Percentiles rank a stretch among this genome's conserved stretches.
phyloP scores from a whole-genome alignment of 23 red algal genomes.

The Gracilaria gracilis region DNA sequence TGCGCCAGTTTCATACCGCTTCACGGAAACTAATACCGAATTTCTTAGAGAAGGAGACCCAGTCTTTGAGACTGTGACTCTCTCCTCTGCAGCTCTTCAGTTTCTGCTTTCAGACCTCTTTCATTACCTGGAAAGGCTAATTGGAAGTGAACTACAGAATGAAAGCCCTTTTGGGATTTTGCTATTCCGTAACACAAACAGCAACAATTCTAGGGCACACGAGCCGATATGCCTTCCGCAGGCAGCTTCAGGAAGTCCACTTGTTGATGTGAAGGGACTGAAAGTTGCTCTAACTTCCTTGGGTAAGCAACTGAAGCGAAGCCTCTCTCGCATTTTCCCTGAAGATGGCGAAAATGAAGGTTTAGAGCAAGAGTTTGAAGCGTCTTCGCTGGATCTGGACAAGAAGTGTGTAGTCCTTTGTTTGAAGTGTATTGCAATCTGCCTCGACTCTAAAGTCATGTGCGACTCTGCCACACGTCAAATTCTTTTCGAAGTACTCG shows the following conservation, averaged over 20 bases:
- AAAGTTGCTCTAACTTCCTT: conserved; percentile 47
- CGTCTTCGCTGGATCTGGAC: conserved; percentile 13
- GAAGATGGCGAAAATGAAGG: background rate
- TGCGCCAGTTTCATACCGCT: conserved; percentile 43
- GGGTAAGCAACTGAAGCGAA: conserved; percentile 42
- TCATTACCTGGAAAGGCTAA: conserved; percentile 41
- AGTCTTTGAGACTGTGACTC: conserved; percentile 40
- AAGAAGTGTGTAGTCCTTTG: conserved; percentile 44
- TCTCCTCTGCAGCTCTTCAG: conserved; percentile 26
- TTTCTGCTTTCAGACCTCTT: conserved; percentile 56
- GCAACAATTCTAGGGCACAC: background rate
- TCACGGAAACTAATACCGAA: conserved; percentile 59
- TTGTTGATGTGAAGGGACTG: conserved; percentile 21
- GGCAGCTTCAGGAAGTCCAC: background rate
- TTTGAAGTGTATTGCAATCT: conserved; percentile 43
- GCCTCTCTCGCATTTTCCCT: conserved; percentile 35
- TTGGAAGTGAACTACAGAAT: conserved; percentile 18
- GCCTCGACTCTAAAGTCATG: conserved; percentile 32
- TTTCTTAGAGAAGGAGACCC: conserved; percentile 47
- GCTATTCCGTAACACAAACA: conserved; percentile 24
- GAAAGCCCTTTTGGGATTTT: conserved; percentile 27
- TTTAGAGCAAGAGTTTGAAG: background rate
- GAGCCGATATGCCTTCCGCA: background rate
- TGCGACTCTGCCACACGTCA: conserved; percentile 31
- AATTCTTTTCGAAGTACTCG: conserved; percentile 55